Evolutionary conservation across 306 rosid genomes (phyloP).

Genomic region (Cyclanthera cordifolia): DNA sequence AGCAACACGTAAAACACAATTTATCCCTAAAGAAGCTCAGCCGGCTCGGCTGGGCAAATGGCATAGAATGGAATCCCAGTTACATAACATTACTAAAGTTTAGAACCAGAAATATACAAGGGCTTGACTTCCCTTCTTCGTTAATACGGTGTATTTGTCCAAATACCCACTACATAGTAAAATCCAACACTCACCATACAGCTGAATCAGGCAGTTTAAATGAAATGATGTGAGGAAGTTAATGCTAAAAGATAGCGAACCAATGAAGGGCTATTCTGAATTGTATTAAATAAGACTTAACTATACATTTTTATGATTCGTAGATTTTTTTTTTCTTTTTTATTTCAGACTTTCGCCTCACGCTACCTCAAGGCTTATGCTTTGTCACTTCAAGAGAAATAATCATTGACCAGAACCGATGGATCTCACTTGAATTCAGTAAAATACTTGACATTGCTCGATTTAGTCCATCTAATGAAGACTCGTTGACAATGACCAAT

Average conservation of each 20-base stretch:
- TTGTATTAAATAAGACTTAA: background rate
- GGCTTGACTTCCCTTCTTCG: background rate
- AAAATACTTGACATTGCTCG: background rate
- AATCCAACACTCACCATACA: background rate
- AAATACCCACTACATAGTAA: background rate
- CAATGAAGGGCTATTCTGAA: background rate
- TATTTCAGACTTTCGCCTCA: background rate
- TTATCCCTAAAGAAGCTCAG: background rate
- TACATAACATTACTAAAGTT: background rate
- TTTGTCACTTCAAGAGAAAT: background rate
- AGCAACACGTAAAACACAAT: background rate
- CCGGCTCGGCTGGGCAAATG: background rate
- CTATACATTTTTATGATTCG: background rate
- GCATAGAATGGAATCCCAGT: background rate
- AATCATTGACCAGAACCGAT: background rate
- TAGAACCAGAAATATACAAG: background rate
- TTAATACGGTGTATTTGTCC: background rate
- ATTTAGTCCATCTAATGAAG: background rate
- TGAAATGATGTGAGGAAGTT: background rate
- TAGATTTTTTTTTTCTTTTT: background rate
- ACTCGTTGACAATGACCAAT: background rate
- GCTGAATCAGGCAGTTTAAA: background rate
- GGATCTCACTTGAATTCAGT: background rate
- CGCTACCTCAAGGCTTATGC: background rate
- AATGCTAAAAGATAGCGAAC: background rate